Evolutionary conservation across 768 basidiomycete genomes (phyloP), one percentile per base, ranked within the genome.

Genomic region (Vararia minispora): DNA sequence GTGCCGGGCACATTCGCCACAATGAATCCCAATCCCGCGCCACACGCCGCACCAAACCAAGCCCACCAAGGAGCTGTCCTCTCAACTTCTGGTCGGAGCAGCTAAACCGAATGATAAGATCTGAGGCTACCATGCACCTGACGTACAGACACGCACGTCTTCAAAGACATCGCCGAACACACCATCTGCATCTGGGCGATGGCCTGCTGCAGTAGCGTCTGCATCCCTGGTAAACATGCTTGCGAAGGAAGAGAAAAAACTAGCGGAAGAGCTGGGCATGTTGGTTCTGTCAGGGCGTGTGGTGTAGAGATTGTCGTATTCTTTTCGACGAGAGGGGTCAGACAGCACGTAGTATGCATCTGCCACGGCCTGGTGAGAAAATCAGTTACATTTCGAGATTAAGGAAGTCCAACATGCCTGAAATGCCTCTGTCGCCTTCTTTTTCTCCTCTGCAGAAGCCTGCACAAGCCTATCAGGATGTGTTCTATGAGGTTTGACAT

Each of bases 311-410:
- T 47, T 46, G 47, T 88, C 86, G 46, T 88, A 88, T 58, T 88
- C 83, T 51, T 58, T 65, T 41, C 80, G 72, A 41, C 83, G 68
- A 29, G 68, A 66, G 4, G 77, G 59, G 58, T 95, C 88, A 3
- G 86, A 89, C 26, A 97, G 73, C 20, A 92, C 84, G 55, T 87
- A 95, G 61, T 94, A 94, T 13, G 90, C 90, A 58, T 95, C 91
- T 37, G 91, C 89, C 45, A 95, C 79, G 6, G 82, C 76, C 82
- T 83, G 53, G 37, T 47, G 12, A 1, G 34, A n/a, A 34, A 21
- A 12, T 27, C 23, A 13, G 27, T 45, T 23, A 45, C 17, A 17
- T 26, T 32, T 6, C 11, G 27, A 35, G 20, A 4, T 6, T 13
- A 36, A 4, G 33, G 7, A 16, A 17, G 23, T 25, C 6, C 26